Conservation (phyloP, 306 rosid genomes). For the Vicia sativa region DNA sequence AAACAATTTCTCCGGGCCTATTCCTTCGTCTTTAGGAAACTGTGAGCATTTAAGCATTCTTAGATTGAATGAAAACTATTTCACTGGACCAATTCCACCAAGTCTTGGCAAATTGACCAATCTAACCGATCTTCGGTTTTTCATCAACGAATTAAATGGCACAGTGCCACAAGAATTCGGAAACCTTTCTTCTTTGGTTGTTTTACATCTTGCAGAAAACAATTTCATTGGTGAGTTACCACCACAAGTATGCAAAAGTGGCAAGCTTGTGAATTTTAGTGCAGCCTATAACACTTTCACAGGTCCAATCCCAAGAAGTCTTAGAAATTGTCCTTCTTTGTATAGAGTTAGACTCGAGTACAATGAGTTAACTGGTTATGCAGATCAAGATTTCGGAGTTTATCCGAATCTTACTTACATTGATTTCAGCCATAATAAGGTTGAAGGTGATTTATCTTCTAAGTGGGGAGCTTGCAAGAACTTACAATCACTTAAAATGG, state of each 20-base stretch:
- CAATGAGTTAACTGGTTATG: conserved; percentile 46
- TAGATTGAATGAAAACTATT: conserved; percentile 41
- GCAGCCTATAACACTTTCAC: conserved; percentile 53
- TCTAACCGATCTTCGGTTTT: conserved; percentile 44
- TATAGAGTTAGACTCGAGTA: conserved; percentile 54
- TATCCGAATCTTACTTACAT: conserved; percentile 60
- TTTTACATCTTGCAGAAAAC: conserved; percentile 58
- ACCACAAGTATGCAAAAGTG: conserved; percentile 54
- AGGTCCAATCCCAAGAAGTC: conserved; percentile 54
- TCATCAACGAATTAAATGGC: conserved; percentile 46
- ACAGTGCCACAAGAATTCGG: conserved; percentile 53
- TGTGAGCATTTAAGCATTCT: conserved; percentile 48
- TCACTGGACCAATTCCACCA: conserved; percentile 52
- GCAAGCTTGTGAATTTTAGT: conserved; percentile 53
- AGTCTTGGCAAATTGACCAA: conserved; percentile 50
- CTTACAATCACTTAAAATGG: conserved; percentile 41
- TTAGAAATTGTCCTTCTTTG: conserved; percentile 48
- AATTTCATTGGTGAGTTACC: conserved; percentile 59
- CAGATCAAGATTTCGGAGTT: conserved; percentile 56
- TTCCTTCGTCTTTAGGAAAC: conserved; percentile 56
- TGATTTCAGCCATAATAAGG: conserved; percentile 55
- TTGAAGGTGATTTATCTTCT: conserved; percentile 47
- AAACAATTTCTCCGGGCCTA: conserved; percentile 48
- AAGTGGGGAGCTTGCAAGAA: conserved; percentile 56
- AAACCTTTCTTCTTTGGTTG: conserved; percentile 51